phyloP scores from a whole-genome alignment of 1,284 basidiomycete species.

The Cryptococcus neoformans region DNA sequence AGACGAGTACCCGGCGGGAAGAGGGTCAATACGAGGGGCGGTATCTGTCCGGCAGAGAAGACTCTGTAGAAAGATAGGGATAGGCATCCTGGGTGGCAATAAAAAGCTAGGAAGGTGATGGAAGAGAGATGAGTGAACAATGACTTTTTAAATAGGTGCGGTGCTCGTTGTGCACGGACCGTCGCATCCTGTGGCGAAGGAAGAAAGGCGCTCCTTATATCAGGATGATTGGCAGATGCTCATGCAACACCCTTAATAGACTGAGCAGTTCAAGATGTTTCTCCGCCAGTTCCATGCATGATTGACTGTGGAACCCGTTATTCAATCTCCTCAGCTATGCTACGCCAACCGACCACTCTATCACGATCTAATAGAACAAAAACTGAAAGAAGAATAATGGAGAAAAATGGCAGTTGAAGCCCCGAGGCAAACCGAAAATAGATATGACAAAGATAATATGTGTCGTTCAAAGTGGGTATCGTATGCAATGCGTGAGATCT shows the following conservation, averaged over 20 bases:
- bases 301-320: constrained; percentile 10
- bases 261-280: neutral
- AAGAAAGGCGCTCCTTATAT: too few relatives aligned
- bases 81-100: neutral
- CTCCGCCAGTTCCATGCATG: constrained; percentile 27
- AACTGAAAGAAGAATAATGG: neutral
- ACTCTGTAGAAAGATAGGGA: neutral
- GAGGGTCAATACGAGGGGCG: neutral
- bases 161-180: too few relatives aligned
- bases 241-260: neutral
- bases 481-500: constrained; percentile 15
- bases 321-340: neutral
- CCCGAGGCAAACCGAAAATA: constrained; percentile 10
- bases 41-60: neutral
- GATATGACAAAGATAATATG: constrained; percentile 6
- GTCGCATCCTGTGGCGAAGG: too few relatives aligned
- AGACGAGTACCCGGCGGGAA: neutral
- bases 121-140: neutral
- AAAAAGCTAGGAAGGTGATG: neutral
- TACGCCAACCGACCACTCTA: neutral
- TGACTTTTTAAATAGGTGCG: neutral
- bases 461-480: constrained; percentile 6
- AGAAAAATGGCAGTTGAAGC: constrained; percentile 27
- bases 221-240: neutral
- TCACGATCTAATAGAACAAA: neutral